phyloP scores from a whole-genome alignment of 1,284 basidiomycete species.

The Anthracocystis walkeri region DNA sequence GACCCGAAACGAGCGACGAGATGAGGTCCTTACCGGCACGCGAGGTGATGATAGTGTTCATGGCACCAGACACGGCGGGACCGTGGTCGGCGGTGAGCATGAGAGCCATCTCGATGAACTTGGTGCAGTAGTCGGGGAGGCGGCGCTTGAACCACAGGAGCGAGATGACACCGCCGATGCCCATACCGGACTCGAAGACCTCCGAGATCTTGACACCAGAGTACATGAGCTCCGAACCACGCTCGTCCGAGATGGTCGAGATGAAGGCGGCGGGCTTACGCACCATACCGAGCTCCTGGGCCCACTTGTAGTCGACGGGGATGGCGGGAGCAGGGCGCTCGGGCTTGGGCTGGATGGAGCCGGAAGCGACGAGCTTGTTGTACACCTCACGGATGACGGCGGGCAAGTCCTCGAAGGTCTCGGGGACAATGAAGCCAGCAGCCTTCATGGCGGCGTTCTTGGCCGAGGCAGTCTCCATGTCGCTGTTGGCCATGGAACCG shows the following conservation, averaged over 20 bases:
- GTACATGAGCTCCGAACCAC: slow-evolving; percentile 97
- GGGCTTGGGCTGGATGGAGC: slow-evolving; percentile 78
- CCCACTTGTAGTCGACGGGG: slow-evolving; percentile 99
- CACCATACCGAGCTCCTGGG: slow-evolving; percentile 93
- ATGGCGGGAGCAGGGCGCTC: slow-evolving; percentile 94
- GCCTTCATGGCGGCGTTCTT: slow-evolving; percentile 96
- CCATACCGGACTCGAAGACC: slow-evolving; percentile 76
- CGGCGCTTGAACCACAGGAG: slow-evolving; percentile 98
- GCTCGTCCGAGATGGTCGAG: slow-evolving; percentile 99
- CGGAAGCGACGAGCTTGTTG: slow-evolving; percentile 80
- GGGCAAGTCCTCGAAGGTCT: slow-evolving; percentile 97
- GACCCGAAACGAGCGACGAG: slow-evolving; percentile 93
- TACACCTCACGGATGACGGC: slow-evolving; percentile 85
- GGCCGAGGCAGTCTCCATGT: slow-evolving; percentile 94
- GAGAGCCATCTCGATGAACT: slow-evolving; percentile 96
- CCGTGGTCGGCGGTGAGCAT: slow-evolving; percentile 98
- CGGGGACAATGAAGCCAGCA: slow-evolving; percentile 95
- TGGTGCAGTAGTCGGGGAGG: slow-evolving; percentile 69
- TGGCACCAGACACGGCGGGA: slow-evolving; percentile 79
- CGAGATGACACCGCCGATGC: slow-evolving; percentile 94
- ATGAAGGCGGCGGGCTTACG: slow-evolving; percentile 99
- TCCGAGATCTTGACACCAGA: slow-evolving; percentile 99
- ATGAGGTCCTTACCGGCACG: slow-evolving; percentile 99
- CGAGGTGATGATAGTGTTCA: slow-evolving; percentile 99
- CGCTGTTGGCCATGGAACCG: slow-evolving; percentile 97